These are phyloP conservation scores for Linderniella brevidens DNA, from an alignment of 257 asterid species.

Conservation along the genomic window DNA sequence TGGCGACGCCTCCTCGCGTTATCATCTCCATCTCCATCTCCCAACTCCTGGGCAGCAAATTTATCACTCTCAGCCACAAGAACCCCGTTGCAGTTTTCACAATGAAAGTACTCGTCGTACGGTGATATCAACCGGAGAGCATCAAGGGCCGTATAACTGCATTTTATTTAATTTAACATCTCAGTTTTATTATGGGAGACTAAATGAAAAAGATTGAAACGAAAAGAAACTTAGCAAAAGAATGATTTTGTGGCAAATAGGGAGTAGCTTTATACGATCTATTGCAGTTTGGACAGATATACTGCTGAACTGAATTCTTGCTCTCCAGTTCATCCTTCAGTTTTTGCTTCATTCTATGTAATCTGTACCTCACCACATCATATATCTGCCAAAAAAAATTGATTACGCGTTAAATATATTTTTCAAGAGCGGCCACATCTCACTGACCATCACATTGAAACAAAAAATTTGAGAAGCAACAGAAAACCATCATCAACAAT, in stretches of 20 bases:
- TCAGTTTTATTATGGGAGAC: not conserved
- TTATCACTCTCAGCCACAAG: slow-evolving; percentile 80
- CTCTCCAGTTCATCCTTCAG: slow-evolving; percentile 89
- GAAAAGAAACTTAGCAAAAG: slow-evolving; percentile 8
- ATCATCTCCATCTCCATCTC: slow-evolving; percentile 94
- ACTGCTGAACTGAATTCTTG: slow-evolving; percentile 82
- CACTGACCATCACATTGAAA: too few species aligned
- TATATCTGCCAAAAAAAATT: slow-evolving; percentile 38
- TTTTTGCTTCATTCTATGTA: slow-evolving; percentile 85
- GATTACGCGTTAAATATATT: not conserved
- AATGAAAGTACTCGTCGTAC: slow-evolving; percentile 73
- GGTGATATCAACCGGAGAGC: slow-evolving; percentile 63
- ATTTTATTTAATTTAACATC: slow-evolving; percentile 9
- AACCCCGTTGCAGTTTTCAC: slow-evolving; percentile 75
- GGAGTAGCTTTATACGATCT: slow-evolving; percentile 35
- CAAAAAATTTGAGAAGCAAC: too few species aligned
- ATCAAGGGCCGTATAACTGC: slow-evolving; percentile 52
- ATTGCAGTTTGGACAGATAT: slow-evolving; percentile 74
- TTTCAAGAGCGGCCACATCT: too few species aligned
- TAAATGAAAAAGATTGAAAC: not conserved
- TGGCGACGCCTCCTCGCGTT: slow-evolving; percentile 76
- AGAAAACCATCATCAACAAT: too few species aligned
- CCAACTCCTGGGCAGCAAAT: slow-evolving; percentile 52
- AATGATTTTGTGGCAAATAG: not conserved
- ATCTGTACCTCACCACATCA: slow-evolving; percentile 89